Evolutionary conservation across 2,329 filamentous ascomycete genomes (phyloP).

Genomic region (Fusarium torulosum): DNA sequence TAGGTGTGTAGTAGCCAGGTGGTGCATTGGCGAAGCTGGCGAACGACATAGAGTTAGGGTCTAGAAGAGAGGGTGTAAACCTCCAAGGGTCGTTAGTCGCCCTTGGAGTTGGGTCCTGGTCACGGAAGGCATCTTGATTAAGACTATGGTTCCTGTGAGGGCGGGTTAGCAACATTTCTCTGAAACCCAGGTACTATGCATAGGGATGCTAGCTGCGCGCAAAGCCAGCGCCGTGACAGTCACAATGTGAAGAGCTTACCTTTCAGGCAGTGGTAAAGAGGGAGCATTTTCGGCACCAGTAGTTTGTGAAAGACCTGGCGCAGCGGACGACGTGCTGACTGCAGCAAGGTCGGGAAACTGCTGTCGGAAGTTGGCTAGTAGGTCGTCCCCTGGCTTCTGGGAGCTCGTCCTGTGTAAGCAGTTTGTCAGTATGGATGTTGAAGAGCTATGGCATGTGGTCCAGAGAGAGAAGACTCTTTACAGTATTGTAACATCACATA

Average conservation of each 20-base stretch:
- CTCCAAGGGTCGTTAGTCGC: constrained; percentile 85
- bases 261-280: constrained; percentile 44
- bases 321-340: constrained; percentile 61
- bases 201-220: background rate
- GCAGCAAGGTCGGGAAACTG: constrained; percentile 81
- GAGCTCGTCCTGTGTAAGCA: constrained; percentile 72
- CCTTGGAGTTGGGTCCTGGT: constrained; percentile 86
- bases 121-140: constrained; percentile 61
- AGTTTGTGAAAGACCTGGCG: constrained; percentile 54
- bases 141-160: constrained; percentile 42
- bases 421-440: constrained; percentile 13
- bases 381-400: constrained; percentile 87
- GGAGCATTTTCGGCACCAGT: constrained; percentile 49
- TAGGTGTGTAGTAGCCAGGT: constrained; percentile 88
- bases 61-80: constrained; percentile 89
- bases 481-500: background rate
- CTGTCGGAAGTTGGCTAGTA: constrained; percentile 86
- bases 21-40: constrained; percentile 82
- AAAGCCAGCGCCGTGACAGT: background rate
- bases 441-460: background rate
- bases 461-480: background rate
- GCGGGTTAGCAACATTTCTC: constrained; percentile 27
- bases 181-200: background rate
- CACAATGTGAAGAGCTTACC: constrained; percentile 42
- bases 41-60: constrained; percentile 87